phyloP scores from a whole-genome alignment of 106 monocot species.

The Platanthera zijinensis region DNA sequence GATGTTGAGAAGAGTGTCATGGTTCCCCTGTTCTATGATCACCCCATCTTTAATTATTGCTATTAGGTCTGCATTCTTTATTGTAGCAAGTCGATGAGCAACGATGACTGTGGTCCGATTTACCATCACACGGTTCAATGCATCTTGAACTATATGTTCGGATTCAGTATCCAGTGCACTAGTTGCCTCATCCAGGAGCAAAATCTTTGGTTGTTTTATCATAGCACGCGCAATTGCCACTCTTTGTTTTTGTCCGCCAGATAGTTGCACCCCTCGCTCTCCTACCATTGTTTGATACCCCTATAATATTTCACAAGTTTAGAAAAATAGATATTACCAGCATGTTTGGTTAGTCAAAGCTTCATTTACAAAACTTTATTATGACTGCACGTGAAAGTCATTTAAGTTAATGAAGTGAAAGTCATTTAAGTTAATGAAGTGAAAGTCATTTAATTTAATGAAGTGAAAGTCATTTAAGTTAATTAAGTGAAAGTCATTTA shows the following conservation, averaged over 20 bases:
- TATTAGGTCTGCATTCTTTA: slow-evolving; percentile 10
- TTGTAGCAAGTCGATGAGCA: slow-evolving; percentile 14
- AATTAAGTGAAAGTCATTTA: no score
- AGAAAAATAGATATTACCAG: neutral
- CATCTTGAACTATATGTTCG: slow-evolving; percentile 13
- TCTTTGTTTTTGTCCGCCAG: slow-evolving; percentile 20
- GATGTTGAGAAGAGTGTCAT: slow-evolving; percentile 12
- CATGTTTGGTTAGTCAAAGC: no score
- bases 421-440: no score
- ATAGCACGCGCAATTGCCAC: slow-evolving; percentile 17
- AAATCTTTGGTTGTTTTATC: slow-evolving; percentile 16
- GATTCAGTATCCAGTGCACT: slow-evolving; percentile 18
- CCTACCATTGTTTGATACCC: slow-evolving; percentile 19
- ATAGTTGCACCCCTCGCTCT: slow-evolving; percentile 15
- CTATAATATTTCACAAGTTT: neutral
- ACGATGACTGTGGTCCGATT: slow-evolving; percentile 18
- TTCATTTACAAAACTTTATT: no score
- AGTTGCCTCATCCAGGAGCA: slow-evolving; percentile 20
- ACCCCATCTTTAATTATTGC: slow-evolving; percentile 14
- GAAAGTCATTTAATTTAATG: no score
- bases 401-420: no score
- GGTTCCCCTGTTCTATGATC: slow-evolving; percentile 17
- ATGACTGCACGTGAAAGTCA: no score
- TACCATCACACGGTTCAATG: slow-evolving; percentile 12
- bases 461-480: no score